phyloP scores from a whole-genome alignment of 208 protist species.

The Leishmania amazonensis region DNA sequence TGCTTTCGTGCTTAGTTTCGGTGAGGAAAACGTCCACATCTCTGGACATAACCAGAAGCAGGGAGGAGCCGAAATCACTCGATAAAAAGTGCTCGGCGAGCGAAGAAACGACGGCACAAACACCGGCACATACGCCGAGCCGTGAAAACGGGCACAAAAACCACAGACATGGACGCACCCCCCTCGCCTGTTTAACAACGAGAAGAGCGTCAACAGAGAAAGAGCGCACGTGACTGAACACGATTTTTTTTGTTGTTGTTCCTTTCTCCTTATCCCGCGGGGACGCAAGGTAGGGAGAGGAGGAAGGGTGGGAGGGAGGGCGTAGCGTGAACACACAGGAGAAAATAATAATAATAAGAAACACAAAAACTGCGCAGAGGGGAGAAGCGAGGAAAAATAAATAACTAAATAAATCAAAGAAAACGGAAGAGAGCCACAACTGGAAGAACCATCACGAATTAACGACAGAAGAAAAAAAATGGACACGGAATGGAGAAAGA shows the following conservation, averaged over 20 bases:
- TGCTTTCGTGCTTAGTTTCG: background rate
- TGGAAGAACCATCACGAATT: background rate
- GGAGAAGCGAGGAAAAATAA: background rate
- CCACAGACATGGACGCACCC: background rate
- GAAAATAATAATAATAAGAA: background rate
- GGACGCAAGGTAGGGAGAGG: background rate
- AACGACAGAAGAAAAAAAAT: background rate
- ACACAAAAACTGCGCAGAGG: background rate
- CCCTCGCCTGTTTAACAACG: background rate
- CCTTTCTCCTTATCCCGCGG: background rate
- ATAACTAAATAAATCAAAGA: too few relatives aligned
- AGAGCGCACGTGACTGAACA: too few relatives aligned
- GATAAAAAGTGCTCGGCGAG: background rate
- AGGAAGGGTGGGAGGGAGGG: background rate
- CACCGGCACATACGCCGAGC: background rate
- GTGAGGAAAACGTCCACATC: background rate
- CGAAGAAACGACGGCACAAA: background rate
- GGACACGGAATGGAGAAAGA: background rate
- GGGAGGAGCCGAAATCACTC: background rate
- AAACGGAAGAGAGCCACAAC: background rate
- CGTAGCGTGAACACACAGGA: background rate
- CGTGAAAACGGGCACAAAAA: background rate
- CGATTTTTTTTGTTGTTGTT: too few relatives aligned
- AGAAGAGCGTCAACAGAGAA: background rate
- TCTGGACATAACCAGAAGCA: background rate